Evolutionary conservation across 225 moss, liverwort and hornwort genomes (phyloP).

Genomic region (Pseudisothecium myosuroides): DNA sequence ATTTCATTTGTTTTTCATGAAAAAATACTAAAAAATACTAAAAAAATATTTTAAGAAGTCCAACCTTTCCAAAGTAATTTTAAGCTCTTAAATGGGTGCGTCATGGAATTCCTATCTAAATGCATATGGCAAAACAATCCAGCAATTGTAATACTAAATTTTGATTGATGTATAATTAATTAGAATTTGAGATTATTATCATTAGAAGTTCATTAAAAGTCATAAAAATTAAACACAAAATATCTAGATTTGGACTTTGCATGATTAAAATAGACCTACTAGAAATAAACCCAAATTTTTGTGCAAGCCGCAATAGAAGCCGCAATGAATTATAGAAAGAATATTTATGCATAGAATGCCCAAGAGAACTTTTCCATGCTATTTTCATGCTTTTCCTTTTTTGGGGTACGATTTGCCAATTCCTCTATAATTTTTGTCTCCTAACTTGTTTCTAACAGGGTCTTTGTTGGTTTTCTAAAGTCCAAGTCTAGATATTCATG

Average conservation of each 20-base stretch:
- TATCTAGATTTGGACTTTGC: not conserved
- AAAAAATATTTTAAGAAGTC: too few relatives aligned
- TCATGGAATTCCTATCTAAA: not conserved
- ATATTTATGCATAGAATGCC: accelerated
- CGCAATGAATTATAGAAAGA: not conserved
- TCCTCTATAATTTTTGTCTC: not conserved
- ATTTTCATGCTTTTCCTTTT: not conserved
- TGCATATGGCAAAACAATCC: accelerated
- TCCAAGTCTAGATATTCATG: not conserved
- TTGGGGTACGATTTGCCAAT: not conserved
- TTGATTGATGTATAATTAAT: not conserved
- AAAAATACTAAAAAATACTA: too few relatives aligned
- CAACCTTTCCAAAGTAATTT: too few relatives aligned
- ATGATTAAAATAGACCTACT: not conserved
- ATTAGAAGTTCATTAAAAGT: not conserved
- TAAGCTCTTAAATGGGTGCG: accelerated
- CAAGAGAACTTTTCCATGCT: not conserved
- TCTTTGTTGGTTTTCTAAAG: not conserved
- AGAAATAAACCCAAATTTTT: not conserved
- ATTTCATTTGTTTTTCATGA: too few relatives aligned
- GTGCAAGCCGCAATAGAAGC: too few relatives aligned
- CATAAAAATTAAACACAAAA: not conserved
- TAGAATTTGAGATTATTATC: not conserved
- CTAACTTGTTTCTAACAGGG: not conserved
- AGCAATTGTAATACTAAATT: not conserved